Evolutionary conservation across 352 stramenopile species (phyloP).

Genomic region (Globisporangium camurandrum): DNA sequence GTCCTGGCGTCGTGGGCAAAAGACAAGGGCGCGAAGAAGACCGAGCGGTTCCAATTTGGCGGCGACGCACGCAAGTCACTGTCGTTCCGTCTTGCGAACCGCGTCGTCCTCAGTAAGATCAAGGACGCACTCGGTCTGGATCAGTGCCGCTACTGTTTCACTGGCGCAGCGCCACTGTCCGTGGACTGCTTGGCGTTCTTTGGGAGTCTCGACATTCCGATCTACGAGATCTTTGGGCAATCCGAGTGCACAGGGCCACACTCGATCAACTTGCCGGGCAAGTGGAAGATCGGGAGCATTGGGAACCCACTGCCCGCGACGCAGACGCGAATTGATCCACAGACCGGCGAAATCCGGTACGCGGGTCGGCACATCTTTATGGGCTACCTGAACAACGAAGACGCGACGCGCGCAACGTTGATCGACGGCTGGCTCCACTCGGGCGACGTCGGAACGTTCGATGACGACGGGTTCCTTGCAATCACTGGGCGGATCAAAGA

Average conservation of each 20-base stretch:
- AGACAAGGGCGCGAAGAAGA: slow-evolving; percentile 44
- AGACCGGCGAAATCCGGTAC: slow-evolving; percentile 58
- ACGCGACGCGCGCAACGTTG: slow-evolving; percentile 41
- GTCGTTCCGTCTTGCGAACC: slow-evolving; percentile 78
- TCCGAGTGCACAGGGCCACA: slow-evolving; percentile 87
- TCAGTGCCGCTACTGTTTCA: slow-evolving; percentile 76
- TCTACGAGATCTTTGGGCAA: slow-evolving; percentile 90
- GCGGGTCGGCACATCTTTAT: slow-evolving; percentile 65
- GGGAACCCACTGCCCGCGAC: slow-evolving; percentile 55
- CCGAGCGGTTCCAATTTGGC: slow-evolving; percentile 60
- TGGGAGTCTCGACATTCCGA: slow-evolving; percentile 88
- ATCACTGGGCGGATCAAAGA: slow-evolving; percentile 94
- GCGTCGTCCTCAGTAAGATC: slow-evolving; percentile 76
- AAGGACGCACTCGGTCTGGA: slow-evolving; percentile 75
- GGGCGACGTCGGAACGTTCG: slow-evolving; percentile 83
- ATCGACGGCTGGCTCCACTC: slow-evolving; percentile 88
- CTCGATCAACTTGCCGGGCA: slow-evolving; percentile 52
- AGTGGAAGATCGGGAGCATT: slow-evolving; percentile 85
- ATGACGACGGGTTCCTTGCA: slow-evolving; percentile 82
- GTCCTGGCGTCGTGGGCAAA: slow-evolving; percentile 82
- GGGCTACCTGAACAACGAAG: slow-evolving; percentile 62
- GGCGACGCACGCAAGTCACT: slow-evolving; percentile 37
- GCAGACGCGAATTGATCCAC: slow-evolving; percentile 35
- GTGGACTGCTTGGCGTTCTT: slow-evolving; percentile 81
- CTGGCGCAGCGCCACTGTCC: slow-evolving; percentile 64